phyloP scores from a whole-genome alignment of 148 eudicot genomes.

The Arbutus unedo region DNA sequence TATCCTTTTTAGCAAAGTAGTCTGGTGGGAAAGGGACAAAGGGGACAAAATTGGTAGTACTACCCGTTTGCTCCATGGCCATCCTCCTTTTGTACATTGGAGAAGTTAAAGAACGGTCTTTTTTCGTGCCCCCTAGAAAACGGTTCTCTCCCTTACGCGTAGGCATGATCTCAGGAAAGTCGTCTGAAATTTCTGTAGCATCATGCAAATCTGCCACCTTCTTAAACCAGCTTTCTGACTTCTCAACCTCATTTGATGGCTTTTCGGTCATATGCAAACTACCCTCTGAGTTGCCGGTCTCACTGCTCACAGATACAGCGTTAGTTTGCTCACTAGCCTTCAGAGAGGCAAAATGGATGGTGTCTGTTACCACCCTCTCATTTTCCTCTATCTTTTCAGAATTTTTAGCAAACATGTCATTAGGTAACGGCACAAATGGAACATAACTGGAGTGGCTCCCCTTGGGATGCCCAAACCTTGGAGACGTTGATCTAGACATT shows the following conservation, averaged over 20 bases:
- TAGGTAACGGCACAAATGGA: slow-evolving; percentile 36
- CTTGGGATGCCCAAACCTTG: slow-evolving; percentile 12
- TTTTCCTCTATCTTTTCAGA: slow-evolving; percentile 11
- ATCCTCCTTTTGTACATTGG: slow-evolving; percentile 60
- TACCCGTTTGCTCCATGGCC: slow-evolving; percentile 66
- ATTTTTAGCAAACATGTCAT: slow-evolving; percentile 30
- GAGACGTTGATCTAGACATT: slow-evolving; percentile 19
- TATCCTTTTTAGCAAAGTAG: slow-evolving; percentile 57
- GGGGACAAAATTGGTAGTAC: slow-evolving; percentile 57
- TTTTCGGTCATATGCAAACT: slow-evolving; percentile 19
- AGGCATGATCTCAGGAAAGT: slow-evolving; percentile 80
- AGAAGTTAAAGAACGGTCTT: slow-evolving; percentile 77
- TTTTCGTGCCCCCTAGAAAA: slow-evolving; percentile 71
- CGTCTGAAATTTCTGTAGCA: slow-evolving; percentile 41
- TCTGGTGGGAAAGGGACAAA: slow-evolving; percentile 96
- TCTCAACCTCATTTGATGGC: slow-evolving; percentile 23
- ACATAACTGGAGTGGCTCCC: slow-evolving; percentile 21
- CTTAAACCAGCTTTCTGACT: slow-evolving; percentile 53
- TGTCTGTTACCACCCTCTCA: slow-evolving; percentile 12
- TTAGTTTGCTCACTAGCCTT: slow-evolving; percentile 11
- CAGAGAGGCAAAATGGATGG: slow-evolving; percentile 4
- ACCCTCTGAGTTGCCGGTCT: not conserved
- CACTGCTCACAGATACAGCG: slow-evolving; percentile 8
- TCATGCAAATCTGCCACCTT: slow-evolving; percentile 51
- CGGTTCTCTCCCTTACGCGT: slow-evolving; percentile 73